Evolutionary conservation across 495 filamentous ascomycete genomes (phyloP).

Genomic region (Emericellopsis terricola): DNA sequence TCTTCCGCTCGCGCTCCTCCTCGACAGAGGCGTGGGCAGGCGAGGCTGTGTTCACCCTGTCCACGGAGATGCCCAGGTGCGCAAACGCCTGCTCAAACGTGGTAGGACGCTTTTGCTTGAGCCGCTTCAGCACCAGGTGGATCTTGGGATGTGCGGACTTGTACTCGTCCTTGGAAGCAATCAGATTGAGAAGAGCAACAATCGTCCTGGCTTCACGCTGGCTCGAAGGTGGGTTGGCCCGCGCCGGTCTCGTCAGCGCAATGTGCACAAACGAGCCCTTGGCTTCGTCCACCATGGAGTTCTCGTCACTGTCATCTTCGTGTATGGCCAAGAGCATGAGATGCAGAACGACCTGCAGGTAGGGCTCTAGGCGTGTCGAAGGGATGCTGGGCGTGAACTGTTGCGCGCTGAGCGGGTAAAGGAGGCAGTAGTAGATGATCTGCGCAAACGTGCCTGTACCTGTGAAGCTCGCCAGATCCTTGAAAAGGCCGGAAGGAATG

Average conservation of each 20-base stretch:
- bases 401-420: constrained; percentile 51
- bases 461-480: constrained; percentile 58
- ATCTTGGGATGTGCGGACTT: constrained; percentile 74
- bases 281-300: constrained; percentile 25
- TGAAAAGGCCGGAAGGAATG: constrained; percentile 60
- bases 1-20: constrained; percentile 66
- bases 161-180: constrained; percentile 56
- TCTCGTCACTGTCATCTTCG: constrained; percentile 54
- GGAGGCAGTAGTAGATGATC: constrained; percentile 72
- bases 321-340: constrained; percentile 64
- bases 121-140: constrained; percentile 62
- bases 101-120: constrained; percentile 62
- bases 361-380: constrained; percentile 68
- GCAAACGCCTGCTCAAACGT: constrained; percentile 45
- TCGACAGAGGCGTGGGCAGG: constrained; percentile 38
- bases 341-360: constrained; percentile 80
- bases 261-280: constrained; percentile 47
- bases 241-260: constrained; percentile 42
- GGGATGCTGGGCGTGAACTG: constrained; percentile 52
- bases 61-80: constrained; percentile 28
- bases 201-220: constrained; percentile 41
- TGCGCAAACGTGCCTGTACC: constrained; percentile 73
- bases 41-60: constrained; percentile 33
- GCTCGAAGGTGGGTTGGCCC: constrained; percentile 32
- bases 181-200: constrained; percentile 52